A percentile compares a stretch with the other conserved stretches of the same genome.
These are phyloP conservation scores for Salix arbutifolia DNA, from an alignment of 345 rosid species.

Conservation along the genomic window DNA sequence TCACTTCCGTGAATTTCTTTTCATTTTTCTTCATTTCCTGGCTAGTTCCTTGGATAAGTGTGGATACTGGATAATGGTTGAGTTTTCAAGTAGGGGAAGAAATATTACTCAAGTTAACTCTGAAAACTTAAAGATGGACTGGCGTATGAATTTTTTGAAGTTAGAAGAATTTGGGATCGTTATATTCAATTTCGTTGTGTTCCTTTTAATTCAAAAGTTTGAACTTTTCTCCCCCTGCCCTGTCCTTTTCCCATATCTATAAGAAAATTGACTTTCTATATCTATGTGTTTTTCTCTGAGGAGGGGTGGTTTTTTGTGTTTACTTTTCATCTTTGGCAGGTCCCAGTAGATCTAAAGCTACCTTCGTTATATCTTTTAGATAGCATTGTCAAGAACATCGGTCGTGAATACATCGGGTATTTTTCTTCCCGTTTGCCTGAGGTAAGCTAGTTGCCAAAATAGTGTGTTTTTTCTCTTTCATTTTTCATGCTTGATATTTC, in stretches of 20 bases:
- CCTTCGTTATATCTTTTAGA: slow-evolving; percentile 95
- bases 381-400: slow-evolving; percentile 93
- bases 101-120: not conserved
- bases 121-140: not conserved
- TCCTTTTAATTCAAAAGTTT: not conserved
- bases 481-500: not conserved
- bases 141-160: not conserved
- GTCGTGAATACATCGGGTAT: slow-evolving; percentile 64
- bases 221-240: not conserved
- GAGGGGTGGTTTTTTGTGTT: not conserved
- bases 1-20: not conserved
- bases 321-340: slow-evolving; percentile 40
- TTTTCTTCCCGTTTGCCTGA: slow-evolving; percentile 86
- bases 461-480: not conserved
- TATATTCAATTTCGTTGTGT: not conserved
- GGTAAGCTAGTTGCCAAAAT: slow-evolving; percentile 47
- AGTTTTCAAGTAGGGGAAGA: not conserved
- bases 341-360: slow-evolving; percentile 78
- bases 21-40: not conserved
- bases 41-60: not conserved
- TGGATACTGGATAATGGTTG: not conserved
- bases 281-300: not conserved
- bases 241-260: not conserved
- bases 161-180: not conserved
- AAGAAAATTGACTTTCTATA: not conserved